Conservation (phyloP, 441 rosid species). For the Isatis lusitanica region DNA sequence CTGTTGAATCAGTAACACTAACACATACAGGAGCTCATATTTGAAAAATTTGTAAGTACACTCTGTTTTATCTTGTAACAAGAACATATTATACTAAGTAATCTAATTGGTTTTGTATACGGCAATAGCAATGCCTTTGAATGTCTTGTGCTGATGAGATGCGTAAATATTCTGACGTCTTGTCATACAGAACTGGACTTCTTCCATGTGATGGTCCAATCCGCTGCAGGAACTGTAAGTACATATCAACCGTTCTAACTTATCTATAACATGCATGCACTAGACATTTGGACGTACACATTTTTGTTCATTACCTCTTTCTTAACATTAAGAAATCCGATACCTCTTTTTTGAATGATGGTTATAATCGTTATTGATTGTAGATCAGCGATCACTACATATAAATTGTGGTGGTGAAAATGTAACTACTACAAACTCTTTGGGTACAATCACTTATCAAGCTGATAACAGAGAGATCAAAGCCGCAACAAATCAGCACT, state of each 20-base stretch:
- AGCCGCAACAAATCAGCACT: slow-evolving; percentile 42
- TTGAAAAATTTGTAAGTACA: slow-evolving; percentile 44
- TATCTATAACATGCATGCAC: neutral
- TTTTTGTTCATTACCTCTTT: too few species aligned
- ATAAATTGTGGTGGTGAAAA: slow-evolving; percentile 66
- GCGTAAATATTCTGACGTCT: neutral
- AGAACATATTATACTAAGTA: neutral
- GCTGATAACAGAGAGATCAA: slow-evolving; percentile 47
- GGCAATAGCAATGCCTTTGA: too few species aligned
- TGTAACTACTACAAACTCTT: slow-evolving; percentile 34
- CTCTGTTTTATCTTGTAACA: neutral
- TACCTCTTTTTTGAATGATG: neutral
- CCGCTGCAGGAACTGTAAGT: slow-evolving; percentile 39
- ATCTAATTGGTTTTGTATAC: neutral
- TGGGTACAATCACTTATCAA: slow-evolving; percentile 39
- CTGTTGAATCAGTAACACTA: slow-evolving; percentile 57
- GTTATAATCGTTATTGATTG: neutral
- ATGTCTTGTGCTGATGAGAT: neutral
- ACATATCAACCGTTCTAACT: neutral
- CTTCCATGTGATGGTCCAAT: slow-evolving; percentile 52
- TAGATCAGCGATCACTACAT: slow-evolving; percentile 53
- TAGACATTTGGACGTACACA: too few species aligned
- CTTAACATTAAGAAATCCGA: too few species aligned
- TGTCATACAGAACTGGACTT: slow-evolving; percentile 39
- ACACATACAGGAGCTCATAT: slow-evolving; percentile 59